These are phyloP conservation scores for Verticillium alfalfae DNA, from an alignment of 2,329 filamentous ascomycete species.

Conservation along the genomic window DNA sequence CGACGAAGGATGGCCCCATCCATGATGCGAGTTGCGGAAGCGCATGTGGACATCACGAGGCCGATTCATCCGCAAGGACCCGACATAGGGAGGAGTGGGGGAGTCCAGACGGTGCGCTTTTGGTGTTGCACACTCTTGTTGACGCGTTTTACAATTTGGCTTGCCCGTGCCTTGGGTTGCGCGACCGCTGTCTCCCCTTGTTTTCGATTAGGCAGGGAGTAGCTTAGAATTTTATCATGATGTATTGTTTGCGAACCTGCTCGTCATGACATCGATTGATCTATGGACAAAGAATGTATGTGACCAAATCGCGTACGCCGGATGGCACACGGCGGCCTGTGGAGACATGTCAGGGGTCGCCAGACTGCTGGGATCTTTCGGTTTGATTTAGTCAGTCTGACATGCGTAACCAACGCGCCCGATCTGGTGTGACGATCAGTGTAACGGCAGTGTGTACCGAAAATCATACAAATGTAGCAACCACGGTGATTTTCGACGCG, in stretches of 20 bases:
- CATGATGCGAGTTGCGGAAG: not conserved
- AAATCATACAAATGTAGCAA: not conserved
- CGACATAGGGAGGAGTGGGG: not conserved
- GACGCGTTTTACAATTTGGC: not conserved
- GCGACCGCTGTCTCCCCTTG: not conserved
- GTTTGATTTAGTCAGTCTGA: slow-evolving; percentile 1
- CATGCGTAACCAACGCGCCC: not conserved
- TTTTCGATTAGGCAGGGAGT: not conserved
- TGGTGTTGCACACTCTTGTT: not conserved
- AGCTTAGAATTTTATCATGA: not conserved
- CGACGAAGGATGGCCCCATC: not conserved
- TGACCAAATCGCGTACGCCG: too few relatives aligned
- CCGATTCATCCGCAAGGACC: not conserved
- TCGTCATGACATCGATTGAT: too few relatives aligned
- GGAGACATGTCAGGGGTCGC: slow-evolving; percentile 16
- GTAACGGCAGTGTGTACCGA: not conserved
- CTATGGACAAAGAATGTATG: too few relatives aligned
- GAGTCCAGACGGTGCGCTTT: not conserved
- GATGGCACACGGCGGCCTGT: too few relatives aligned
- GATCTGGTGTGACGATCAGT: not conserved
- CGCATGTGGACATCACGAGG: not conserved
- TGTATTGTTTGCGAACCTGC: not conserved
- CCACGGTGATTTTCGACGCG: not conserved
- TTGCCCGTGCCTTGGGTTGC: not conserved
- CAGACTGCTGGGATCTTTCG: slow-evolving; percentile 25